Evolutionary conservation across 306 rosid genomes (phyloP).

Genomic region (Hippophae rhamnoides): DNA sequence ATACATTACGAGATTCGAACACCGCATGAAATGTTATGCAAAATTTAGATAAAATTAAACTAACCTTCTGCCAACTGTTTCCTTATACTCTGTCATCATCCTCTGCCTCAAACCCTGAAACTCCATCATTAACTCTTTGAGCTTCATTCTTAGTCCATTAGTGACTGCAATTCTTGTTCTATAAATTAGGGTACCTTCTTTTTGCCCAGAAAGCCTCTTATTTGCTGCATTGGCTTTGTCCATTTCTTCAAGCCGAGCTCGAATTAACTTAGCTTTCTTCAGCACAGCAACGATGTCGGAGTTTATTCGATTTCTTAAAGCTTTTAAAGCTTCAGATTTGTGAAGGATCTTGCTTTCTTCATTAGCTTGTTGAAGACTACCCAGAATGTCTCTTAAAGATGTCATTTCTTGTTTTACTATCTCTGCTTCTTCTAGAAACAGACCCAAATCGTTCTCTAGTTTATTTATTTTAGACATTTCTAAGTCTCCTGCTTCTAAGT

Average conservation of each 20-base stretch:
- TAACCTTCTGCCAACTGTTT: background rate
- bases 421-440: constrained; percentile 7
- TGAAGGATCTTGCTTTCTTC: constrained; percentile 19
- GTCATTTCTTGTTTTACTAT: constrained; percentile 12
- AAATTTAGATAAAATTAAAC: no score
- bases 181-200: constrained; percentile 21
- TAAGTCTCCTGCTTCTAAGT: constrained; percentile 58
- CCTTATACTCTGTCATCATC: constrained; percentile 18
- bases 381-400: constrained; percentile 13
- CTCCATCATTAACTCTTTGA: constrained; percentile 17
- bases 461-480: constrained; percentile 26
- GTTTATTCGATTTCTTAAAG: constrained; percentile 16
- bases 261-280: constrained; percentile 10
- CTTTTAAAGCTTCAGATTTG: constrained; percentile 13
- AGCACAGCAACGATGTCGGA: constrained; percentile 14
- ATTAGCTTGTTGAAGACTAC: constrained; percentile 16
- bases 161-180: constrained; percentile 20
- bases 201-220: constrained; percentile 1
- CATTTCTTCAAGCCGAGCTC: constrained; percentile 5
- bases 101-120: constrained; percentile 15
- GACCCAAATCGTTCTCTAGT: constrained; percentile 46
- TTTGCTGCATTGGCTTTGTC: constrained; percentile 14
- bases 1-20: no score
- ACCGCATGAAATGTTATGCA: no score
- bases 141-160: constrained; percentile 20